phyloP scores from a whole-genome alignment of 148 eudicot species.

The Polygonum aviculare region DNA sequence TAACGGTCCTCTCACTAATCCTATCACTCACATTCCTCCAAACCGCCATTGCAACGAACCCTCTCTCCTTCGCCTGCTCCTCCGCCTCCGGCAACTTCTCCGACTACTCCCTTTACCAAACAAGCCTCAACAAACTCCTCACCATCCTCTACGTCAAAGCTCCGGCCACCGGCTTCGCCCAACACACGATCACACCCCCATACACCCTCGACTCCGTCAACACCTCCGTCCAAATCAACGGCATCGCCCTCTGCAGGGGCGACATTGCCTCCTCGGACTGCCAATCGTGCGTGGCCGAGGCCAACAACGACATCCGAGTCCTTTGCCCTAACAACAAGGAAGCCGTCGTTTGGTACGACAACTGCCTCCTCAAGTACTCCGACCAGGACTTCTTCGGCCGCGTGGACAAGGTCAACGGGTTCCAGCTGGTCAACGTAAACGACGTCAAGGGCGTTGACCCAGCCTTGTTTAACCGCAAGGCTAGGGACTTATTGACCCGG shows the following conservation, averaged over 20 bases:
- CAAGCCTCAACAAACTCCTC: constrained; percentile 5
- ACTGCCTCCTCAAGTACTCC: constrained; percentile 28
- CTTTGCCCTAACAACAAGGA: constrained; percentile 24
- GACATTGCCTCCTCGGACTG: not conserved
- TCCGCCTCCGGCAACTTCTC: constrained; percentile 7
- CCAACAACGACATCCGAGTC: constrained; percentile 10
- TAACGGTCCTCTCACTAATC: not conserved
- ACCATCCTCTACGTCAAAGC: constrained; percentile 7
- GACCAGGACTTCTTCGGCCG: constrained; percentile 21
- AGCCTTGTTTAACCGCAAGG: constrained; percentile 11
- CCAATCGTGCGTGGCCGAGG: not conserved
- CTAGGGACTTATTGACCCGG: constrained; percentile 18
- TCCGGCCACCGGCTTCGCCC: not conserved
- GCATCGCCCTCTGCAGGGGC: not conserved
- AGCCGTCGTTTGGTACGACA: constrained; percentile 34
- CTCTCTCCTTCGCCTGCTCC: not conserved
- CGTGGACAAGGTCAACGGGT: constrained; percentile 15
- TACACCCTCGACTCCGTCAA: not conserved
- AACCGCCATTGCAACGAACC: not conserved
- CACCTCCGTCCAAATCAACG: not conserved
- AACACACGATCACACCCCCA: not conserved
- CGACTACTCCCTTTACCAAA: constrained; percentile 3
- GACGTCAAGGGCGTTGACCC: constrained; percentile 11
- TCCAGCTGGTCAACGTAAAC: constrained; percentile 8
- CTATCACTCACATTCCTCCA: not conserved